Evolutionary conservation across 805 yeast genomes (phyloP).

Genomic region (Ogataea henricii): DNA sequence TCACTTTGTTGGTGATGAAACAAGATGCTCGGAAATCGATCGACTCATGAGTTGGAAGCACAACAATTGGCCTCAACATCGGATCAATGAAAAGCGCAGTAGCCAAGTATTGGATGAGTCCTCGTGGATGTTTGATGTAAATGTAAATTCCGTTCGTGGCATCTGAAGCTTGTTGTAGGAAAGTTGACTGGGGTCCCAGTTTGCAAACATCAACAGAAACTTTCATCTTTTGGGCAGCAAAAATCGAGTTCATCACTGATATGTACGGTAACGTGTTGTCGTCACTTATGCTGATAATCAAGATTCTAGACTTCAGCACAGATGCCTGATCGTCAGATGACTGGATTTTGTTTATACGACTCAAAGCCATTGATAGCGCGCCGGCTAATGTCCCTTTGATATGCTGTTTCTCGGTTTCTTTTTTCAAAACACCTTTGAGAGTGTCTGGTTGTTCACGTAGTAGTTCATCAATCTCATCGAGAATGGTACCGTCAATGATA

Average conservation of each 20-base stretch:
- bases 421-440: constrained; percentile 21
- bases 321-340: constrained; percentile 46
- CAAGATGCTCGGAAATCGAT: constrained; percentile 96
- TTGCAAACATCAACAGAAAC: constrained; percentile 91
- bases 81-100: constrained; percentile 91
- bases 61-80: constrained; percentile 68
- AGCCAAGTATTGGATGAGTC: constrained; percentile 77
- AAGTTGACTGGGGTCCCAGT: constrained; percentile 69
- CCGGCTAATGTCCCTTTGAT: constrained; percentile 63
- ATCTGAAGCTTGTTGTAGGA: constrained; percentile 93
- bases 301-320: constrained; percentile 62
- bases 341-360: constrained; percentile 72
- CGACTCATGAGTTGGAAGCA: constrained; percentile 78
- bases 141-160: constrained; percentile 91
- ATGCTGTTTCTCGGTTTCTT: constrained; percentile 25
- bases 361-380: constrained; percentile 78
- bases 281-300: constrained; percentile 66
- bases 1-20: constrained; percentile 84
- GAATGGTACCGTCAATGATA: constrained; percentile 71
- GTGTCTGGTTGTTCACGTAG: constrained; percentile 37
- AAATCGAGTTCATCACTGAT: constrained; percentile 92
- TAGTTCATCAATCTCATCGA: constrained; percentile 56
- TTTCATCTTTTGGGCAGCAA: constrained; percentile 92
- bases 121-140: constrained; percentile 64
- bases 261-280: constrained; percentile 82